Evolutionary conservation across 176 grass and related monocot genomes (phyloP).

Genomic region (Paspalum notatum): DNA sequence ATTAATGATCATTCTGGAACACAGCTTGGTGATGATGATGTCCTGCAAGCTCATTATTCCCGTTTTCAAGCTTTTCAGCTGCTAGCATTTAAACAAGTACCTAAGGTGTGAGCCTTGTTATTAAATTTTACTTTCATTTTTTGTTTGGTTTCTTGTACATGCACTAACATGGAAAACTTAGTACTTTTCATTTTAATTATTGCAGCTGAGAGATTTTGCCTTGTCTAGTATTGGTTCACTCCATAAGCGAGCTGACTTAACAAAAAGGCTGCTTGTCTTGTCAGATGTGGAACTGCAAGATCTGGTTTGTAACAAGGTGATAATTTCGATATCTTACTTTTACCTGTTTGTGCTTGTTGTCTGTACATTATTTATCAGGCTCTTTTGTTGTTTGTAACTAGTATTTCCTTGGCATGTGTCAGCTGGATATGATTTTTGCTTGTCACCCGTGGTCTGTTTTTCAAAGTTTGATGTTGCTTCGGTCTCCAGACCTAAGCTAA

Average conservation of each 20-base stretch:
- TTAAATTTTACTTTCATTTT: slow-evolving; percentile 29
- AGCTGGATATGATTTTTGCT: slow-evolving; percentile 24
- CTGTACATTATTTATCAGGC: slow-evolving; percentile 24
- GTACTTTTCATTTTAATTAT: slow-evolving; percentile 25
- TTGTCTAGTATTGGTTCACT: slow-evolving; percentile 94
- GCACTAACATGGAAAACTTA: slow-evolving; percentile 5
- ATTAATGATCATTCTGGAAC: slow-evolving; percentile 94
- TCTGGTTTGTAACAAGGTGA: slow-evolving; percentile 91
- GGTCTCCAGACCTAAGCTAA: not conserved
- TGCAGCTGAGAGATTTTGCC: slow-evolving; percentile 77
- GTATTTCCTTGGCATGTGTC: not conserved
- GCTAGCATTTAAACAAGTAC: slow-evolving; percentile 91
- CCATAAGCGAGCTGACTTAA: slow-evolving; percentile 85
- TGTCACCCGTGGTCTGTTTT: not conserved
- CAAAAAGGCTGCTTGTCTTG: slow-evolving; percentile 87
- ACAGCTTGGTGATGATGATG: slow-evolving; percentile 90
- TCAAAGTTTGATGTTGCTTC: not conserved
- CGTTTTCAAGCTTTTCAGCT: slow-evolving; percentile 92
- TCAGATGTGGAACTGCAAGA: slow-evolving; percentile 77
- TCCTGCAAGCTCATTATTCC: slow-evolving; percentile 83
- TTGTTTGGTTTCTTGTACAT: slow-evolving; percentile 19
- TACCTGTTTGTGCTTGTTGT: slow-evolving; percentile 11
- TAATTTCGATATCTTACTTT: slow-evolving; percentile 41
- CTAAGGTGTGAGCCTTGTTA: slow-evolving; percentile 62
- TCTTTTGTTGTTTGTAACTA: slow-evolving; percentile 36